Base-by-base conservation (phyloP, 2,329 filamentous ascomycete genomes). In the Fusarium avenaceum region DNA sequence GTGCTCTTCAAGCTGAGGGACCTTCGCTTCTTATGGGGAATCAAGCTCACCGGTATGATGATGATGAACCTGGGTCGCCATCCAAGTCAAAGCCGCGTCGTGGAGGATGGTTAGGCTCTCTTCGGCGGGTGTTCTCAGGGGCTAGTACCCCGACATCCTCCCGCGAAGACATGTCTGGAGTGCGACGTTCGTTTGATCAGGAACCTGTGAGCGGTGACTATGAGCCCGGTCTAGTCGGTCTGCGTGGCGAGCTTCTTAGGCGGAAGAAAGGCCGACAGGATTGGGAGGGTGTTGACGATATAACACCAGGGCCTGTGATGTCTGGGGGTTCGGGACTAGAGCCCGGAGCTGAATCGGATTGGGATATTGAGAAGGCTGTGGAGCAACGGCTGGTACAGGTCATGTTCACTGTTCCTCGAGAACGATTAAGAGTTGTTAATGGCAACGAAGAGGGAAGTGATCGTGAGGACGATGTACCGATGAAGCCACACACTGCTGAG, bases 371-470 rank as follows among this genome's bases (percentile, higher is more conserved):
- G 76, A 84, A 86, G 56, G 91, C 91, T 4, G 87, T 91, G 2
- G 89, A 93, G 79, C 86, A 86, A 60, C 81, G 91, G 22, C 83
- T 92, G 10, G 91, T 94, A 63, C 92, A 94, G 78, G 87, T 93
- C 75, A 96, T 97, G 87, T 98, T 97, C 78, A 97, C 95, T 1
- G 93, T 97, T 63, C 95, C 96, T 4, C 93, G 91, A 77, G 91
- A 95, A 78, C 88, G 89, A 71, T 80, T 98, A 66, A 83, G 95
- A 26, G 94, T 98, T n/a, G 95, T 97, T 20, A 98, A 98, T 77
- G 90, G 87, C 50, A 91, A 91, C 35, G 76, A 77, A n/a, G 76
- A 76, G 14, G 74, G 75, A 22, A 74, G 73, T 14, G 61, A 72
- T 10, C 74, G 73, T 7, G 75, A 77, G 17, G 75, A 77, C 19